Conservation (phyloP, 202 grass and related monocot genomes). For the Panicum hallii region DNA sequence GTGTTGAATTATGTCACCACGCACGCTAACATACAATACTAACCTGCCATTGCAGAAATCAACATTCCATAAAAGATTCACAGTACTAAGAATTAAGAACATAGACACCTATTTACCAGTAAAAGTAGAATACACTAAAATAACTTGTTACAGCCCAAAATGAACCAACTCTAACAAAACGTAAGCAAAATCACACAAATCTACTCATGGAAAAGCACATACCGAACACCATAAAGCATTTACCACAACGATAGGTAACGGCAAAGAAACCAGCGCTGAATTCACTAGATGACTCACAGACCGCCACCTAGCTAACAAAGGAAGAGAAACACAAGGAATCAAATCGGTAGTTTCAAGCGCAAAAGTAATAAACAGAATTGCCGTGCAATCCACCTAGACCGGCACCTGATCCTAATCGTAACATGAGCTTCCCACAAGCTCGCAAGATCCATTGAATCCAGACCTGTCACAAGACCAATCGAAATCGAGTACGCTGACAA, state of each 20-base stretch:
- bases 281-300: not conserved
- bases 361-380: not conserved
- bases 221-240: not conserved
- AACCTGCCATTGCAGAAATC: not conserved
- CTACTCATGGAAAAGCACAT: not conserved
- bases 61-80: not conserved
- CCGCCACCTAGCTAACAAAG: not conserved
- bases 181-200: not conserved
- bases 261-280: not conserved
- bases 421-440: not conserved
- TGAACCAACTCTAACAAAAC: not conserved
- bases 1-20: not conserved
- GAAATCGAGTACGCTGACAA: not conserved
- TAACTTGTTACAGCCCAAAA: constrained; percentile 33
- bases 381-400: not conserved
- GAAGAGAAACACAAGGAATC: not conserved
- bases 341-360: not conserved
- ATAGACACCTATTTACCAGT: constrained; percentile 3
- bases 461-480: not conserved
- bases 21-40: not conserved
- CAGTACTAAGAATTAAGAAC: not conserved
- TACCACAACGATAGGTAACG: not conserved
- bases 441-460: not conserved
- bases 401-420: not conserved
- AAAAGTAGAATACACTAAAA: constrained; percentile 6